Evolutionary conservation across 2,329 filamentous ascomycete species (phyloP).

Genomic region (Tolypocladium ophioglossoides): DNA sequence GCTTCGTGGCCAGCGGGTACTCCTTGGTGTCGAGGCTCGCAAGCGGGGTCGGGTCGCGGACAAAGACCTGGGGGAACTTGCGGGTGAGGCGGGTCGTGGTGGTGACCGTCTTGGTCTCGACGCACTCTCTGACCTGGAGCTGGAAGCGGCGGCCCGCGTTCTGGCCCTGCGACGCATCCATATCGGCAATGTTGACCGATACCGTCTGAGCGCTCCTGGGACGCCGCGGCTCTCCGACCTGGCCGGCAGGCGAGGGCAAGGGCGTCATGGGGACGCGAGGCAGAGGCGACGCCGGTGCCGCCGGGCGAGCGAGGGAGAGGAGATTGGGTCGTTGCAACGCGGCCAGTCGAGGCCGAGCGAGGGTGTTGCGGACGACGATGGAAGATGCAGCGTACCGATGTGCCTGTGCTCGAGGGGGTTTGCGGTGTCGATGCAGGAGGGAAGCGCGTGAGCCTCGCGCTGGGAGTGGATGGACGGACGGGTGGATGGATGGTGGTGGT

Average conservation of each 20-base stretch:
- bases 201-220: constrained; percentile 27
- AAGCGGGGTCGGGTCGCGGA: constrained; percentile 62
- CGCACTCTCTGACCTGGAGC: constrained; percentile 52
- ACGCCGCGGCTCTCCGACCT: constrained; percentile 25
- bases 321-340: neutral
- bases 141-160: constrained; percentile 28
- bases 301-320: constrained; percentile 2
- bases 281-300: constrained; percentile 3
- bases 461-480: constrained; percentile 1
- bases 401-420: neutral
- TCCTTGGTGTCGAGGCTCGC: constrained; percentile 72
- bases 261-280: constrained; percentile 22
- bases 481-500: constrained; percentile 2
- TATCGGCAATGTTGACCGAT: constrained; percentile 36
- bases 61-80: constrained; percentile 75
- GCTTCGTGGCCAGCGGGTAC: constrained; percentile 76
- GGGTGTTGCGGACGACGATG: neutral
- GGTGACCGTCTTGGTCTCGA: constrained; percentile 65
- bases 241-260: constrained; percentile 21
- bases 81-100: constrained; percentile 84
- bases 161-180: constrained; percentile 16
- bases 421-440: neutral
- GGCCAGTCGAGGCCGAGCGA: neutral
- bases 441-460: constrained; percentile 8
- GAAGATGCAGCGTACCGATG: neutral